These are phyloP conservation scores for Cercospora citrullina DNA, from an alignment of 2,329 filamentous ascomycete genomes.

Conservation along the genomic window DNA sequence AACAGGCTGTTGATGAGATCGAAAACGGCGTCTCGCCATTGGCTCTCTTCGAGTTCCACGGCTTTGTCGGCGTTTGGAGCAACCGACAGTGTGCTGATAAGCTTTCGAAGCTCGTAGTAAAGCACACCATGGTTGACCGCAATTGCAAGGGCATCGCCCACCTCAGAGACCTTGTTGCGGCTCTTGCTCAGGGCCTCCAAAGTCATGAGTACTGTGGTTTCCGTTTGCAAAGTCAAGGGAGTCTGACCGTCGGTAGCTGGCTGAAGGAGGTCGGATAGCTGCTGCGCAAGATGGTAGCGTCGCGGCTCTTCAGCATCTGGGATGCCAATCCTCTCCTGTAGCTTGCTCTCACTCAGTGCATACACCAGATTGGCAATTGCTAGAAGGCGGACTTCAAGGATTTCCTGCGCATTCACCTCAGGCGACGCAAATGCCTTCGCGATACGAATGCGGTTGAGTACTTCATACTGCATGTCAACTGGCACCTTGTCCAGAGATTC, in stretches of 20 bases:
- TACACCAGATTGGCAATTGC: constrained; percentile 90
- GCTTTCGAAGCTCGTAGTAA: constrained; percentile 88
- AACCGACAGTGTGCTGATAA: constrained; percentile 74
- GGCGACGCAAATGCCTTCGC: constrained; percentile 76
- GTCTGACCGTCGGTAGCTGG: constrained; percentile 70
- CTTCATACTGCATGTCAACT: constrained; percentile 73
- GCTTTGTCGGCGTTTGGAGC: constrained; percentile 58
- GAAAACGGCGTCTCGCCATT: constrained; percentile 89
- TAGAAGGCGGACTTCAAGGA: constrained; percentile 73
- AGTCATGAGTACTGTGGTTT: constrained; percentile 77
- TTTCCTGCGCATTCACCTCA: constrained; percentile 66
- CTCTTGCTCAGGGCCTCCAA: constrained; percentile 84
- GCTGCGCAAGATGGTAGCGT: constrained; percentile 84
- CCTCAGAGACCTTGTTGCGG: constrained; percentile 73
- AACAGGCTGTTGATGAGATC: constrained; percentile 78
- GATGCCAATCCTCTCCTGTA: constrained; percentile 80
- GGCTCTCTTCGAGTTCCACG: constrained; percentile 66
- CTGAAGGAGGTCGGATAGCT: constrained; percentile 88
- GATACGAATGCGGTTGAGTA: constrained; percentile 77
- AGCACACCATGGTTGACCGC: constrained; percentile 96
- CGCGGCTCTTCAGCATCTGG: constrained; percentile 88
- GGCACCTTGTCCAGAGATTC: constrained; percentile 62
- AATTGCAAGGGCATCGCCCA: constrained; percentile 86
- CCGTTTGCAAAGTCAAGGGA: constrained; percentile 71
- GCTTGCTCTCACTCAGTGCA: constrained; percentile 78